Evolutionary conservation across 371 early-diverging fungal species (phyloP).

Genomic region (Syncephalastrum racemosum): DNA sequence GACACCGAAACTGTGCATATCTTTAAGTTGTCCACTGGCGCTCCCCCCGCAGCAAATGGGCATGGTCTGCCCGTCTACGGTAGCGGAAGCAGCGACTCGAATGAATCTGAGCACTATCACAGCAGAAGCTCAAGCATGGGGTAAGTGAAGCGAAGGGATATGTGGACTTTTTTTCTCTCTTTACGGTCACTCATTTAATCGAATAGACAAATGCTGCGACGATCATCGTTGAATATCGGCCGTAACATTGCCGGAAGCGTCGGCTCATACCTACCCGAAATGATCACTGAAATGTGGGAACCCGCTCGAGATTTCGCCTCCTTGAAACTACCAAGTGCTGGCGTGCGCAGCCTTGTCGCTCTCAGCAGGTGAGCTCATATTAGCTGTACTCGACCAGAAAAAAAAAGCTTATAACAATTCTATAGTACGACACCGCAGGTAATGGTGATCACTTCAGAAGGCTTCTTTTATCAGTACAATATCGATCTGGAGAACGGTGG

Average conservation of each 20-base stretch:
- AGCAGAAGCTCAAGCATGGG: conserved; percentile 10
- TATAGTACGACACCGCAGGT: conserved; percentile 74
- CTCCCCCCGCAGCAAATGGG: conserved; percentile 5
- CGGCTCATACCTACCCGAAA: conserved; percentile 83
- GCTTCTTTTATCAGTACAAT: conserved; percentile 87
- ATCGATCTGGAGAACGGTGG: conserved; percentile 92
- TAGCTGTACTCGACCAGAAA: background rate
- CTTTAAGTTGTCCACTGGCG: conserved; percentile 66
- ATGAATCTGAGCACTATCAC: conserved; percentile 1
- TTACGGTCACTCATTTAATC: too few relatives aligned
- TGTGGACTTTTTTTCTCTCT: background rate
- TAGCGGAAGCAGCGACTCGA: background rate
- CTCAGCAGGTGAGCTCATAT: conserved; percentile 57
- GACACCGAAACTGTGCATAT: conserved; percentile 98
- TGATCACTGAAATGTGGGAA: conserved; percentile 92
- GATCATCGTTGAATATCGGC: conserved; percentile 61
- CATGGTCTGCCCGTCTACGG: conserved; percentile 1
- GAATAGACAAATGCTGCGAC: conserved; percentile 48
- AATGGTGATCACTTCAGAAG: conserved; percentile 91
- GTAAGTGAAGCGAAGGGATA: background rate
- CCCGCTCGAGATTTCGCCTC: conserved; percentile 93
- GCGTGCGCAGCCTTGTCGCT: conserved; percentile 81
- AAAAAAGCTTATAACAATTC: background rate
- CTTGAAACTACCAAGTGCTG: conserved; percentile 82
- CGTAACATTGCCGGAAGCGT: conserved; percentile 74